phyloP scores from a whole-genome alignment of 192 early-diverging fungal genomes.

The Linnemannia elongata region DNA sequence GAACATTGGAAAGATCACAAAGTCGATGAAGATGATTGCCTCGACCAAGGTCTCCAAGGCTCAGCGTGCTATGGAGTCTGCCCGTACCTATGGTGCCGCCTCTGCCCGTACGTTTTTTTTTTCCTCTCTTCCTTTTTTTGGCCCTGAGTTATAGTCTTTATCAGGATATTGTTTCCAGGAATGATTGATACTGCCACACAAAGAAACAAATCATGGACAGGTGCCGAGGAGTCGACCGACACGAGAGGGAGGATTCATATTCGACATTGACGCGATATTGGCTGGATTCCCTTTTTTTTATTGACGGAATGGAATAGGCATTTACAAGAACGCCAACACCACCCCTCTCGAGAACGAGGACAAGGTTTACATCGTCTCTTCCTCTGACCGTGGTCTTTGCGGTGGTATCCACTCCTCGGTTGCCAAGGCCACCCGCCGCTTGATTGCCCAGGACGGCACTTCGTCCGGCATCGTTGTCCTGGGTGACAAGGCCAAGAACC shows the following conservation, averaged over 20 bases:
- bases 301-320: conserved; percentile 59
- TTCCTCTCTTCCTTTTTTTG: background rate
- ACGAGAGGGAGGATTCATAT: background rate
- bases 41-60: conserved; percentile 96
- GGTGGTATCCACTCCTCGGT: conserved; percentile 98
- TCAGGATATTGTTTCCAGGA: background rate
- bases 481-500: conserved; percentile 95
- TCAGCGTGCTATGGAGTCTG: conserved; percentile 90
- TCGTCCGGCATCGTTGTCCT: conserved; percentile 76
- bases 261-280: background rate
- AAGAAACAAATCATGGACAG: background rate
- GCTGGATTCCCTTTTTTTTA: background rate
- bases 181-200: background rate
- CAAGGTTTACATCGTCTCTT: conserved; percentile 84
- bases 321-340: conserved; percentile 82
- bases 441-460: conserved; percentile 62
- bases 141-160: background rate
- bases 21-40: conserved; percentile 99
- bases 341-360: conserved; percentile 73
- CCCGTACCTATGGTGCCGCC: conserved; percentile 80
- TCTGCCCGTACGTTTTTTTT: conserved; percentile 66
- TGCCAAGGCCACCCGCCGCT: conserved; percentile 82
- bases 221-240: background rate
- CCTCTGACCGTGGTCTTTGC: conserved; percentile 98
- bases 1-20: conserved; percentile 99